These are phyloP conservation scores for Tephrocybe sp. DNA, from an alignment of 768 basidiomycete species.

Conservation along the genomic window DNA sequence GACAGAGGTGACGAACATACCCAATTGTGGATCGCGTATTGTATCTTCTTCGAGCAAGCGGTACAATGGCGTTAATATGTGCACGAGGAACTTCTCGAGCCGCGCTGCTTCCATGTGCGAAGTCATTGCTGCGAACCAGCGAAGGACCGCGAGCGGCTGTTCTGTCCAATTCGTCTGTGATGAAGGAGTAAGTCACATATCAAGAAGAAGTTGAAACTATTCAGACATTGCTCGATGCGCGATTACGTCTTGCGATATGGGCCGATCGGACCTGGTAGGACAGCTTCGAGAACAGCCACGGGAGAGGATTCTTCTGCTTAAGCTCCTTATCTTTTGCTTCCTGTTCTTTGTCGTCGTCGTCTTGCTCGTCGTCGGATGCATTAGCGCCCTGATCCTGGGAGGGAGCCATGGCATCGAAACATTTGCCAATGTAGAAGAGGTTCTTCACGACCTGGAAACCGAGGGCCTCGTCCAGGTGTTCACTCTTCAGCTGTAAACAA, in stretches of 20 bases:
- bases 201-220: too few species aligned
- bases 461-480: slow-evolving; percentile 70
- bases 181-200: slow-evolving; percentile 37
- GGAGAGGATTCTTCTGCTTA: slow-evolving; percentile 55
- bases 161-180: slow-evolving; percentile 80
- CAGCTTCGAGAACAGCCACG: slow-evolving; percentile 94
- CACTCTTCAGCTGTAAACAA: slow-evolving; percentile 78
- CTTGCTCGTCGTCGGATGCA: slow-evolving; percentile 24
- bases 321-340: slow-evolving; percentile 24
- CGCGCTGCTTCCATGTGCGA: slow-evolving; percentile 60
- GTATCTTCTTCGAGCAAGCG: slow-evolving; percentile 87
- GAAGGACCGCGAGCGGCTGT: slow-evolving; percentile 76
- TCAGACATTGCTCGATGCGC: too few species aligned
- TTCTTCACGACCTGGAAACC: slow-evolving; percentile 90
- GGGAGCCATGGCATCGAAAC: slow-evolving; percentile 54
- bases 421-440: slow-evolving; percentile 88
- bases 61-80: slow-evolving; percentile 85
- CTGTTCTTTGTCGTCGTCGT: slow-evolving; percentile 31
- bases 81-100: slow-evolving; percentile 74
- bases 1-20: slow-evolving; percentile 39
- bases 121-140: too few species aligned
- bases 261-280: slow-evolving; percentile 88
- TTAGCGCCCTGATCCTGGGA: slow-evolving; percentile 18
- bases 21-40: slow-evolving; percentile 74
- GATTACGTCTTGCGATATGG: too few species aligned